Evolutionary conservation across 306 rosid species (phyloP).

Genomic region (Malus domestica): ASM211411v1 NC_041793.1:5240501-5241000

Average conservation of each 20-base stretch:
- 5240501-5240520: no score
- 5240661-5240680: no score
- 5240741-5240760: background rate
- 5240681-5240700: no score
- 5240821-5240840: constrained; percentile 51
- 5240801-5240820: constrained; percentile 16
- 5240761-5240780: background rate
- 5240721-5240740: background rate
- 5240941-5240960: constrained; percentile 69
- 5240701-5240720: background rate
- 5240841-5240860: constrained; percentile 76
- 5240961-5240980: constrained; percentile 40
- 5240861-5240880: constrained; percentile 75
- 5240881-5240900: constrained; percentile 62
- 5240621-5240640: no score
- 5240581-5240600: no score
- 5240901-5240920: constrained; percentile 46
- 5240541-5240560: no score
- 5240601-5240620: no score
- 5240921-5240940: constrained; percentile 86
- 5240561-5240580: no score
- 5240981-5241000: background rate
- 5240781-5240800: no score
- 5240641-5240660: no score
- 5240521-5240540: no score